Evolutionary conservation across 164 flowering plant genomes (phyloP), one percentile per base, ranked within the genome.

Genomic region (Brasenia schreberi): DNA sequence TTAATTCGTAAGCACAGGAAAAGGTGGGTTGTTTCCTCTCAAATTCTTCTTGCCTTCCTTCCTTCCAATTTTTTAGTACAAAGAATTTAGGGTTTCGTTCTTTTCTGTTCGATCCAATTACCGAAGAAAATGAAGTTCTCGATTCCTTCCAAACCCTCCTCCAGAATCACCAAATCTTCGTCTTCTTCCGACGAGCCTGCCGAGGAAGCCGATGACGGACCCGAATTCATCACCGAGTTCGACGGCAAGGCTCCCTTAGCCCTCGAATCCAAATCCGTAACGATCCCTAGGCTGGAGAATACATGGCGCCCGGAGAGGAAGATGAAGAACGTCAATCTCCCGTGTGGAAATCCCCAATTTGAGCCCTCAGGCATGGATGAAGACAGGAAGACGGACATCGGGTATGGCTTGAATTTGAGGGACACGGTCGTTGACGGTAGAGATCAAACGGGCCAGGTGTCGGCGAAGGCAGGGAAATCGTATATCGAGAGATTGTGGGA

Each of bases 301-400:
- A 77, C 80, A 56, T 85, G 84, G 83, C 73, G 79, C 12, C 83
- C 85, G 11, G 14, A 33, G 53, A 84, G 83, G 77, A 84, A 76
- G 77, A 86, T 87, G 88, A 81, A 77, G 65, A 87, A 89, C 69
- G n/a, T n/a, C n/a, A 80, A 79, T 4, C 76, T 67, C 49, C 71
- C 64, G 5, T 75, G 71, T 61, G 53, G 67, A 7, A 66, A 74
- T 23, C 72, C 78, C 10, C 66, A 64, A 6, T 89, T 89, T 74
- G 89, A 85, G 75, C 16, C 69, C 18, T 83, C 78, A 19, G 64
- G 75, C 43, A 18, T 73, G n/a, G 59, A 43, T 18, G 70, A 61
- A 4, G 76, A 61, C 4, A 43, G 61, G 10, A 78, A 66, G n/a
- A 12, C 78, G 18, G 42, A 23, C 56, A 68, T 80, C 17, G 67